Base-by-base conservation (phyloP, 192 early-diverging fungal species). In the Coemansia sp. region DNA sequence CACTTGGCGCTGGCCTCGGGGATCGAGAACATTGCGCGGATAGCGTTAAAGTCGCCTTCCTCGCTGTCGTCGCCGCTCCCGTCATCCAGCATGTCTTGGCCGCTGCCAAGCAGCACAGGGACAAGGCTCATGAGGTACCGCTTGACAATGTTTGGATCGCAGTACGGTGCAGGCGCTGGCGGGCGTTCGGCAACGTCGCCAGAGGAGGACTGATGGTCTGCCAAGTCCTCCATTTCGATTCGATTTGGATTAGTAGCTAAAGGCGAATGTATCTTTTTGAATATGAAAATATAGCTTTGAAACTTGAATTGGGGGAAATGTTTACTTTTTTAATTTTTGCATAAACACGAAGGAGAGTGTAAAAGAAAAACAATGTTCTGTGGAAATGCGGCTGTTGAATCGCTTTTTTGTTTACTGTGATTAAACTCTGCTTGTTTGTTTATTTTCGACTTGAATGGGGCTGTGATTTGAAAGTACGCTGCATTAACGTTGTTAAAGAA, bases 1-100 rank as follows among this genome's bases (percentile, higher is more conserved):
- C 90, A 88, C 76, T 86, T 90, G 45, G 91, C 92, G 11, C 81
- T 67, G n/a, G 89, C 85, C 26, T 94, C 94, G 30, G 88, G 84
- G 52, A 83, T 82, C 20, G 86, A 64, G 60, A 90, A 88, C 49
- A 93, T 75, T 10, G 88, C 85, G 38, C 60, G 68, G 65, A 87
- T 74, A 3, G 91, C 78, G 39, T 93, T 89, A 9, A 73, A 41
- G 46, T 71, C 70, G 41, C 53, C 33, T 12, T 78, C 72, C 24
- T 92, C 88, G 5, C 88, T 89, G 33, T 71, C 81, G 20, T 72
- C 34, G 35, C 57, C 57, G 59, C 51, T 46, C 16, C 57, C 57
- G 35, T 36, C 57, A 23, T 26, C 51, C 62, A 63, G 11, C 14
- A 26, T 43, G 21, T 64, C 58, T 18, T 48, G 57, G 21, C 57